phyloP scores from a whole-genome alignment of 805 yeast species.

The Ogataea parapolymorpha region DNA sequence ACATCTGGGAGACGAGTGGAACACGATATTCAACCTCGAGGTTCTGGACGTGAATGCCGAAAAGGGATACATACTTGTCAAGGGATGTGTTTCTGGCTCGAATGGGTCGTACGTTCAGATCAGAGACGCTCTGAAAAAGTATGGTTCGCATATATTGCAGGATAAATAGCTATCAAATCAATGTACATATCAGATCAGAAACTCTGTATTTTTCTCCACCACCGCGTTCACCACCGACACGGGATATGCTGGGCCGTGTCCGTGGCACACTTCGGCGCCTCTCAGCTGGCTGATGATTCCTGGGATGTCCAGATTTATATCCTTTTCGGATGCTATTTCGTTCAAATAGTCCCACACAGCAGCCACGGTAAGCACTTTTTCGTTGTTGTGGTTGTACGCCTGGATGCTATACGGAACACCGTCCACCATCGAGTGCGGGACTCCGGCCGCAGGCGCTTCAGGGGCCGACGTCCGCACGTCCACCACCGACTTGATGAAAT shows the following conservation, averaged over 20 bases:
- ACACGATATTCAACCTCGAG: constrained; percentile 72
- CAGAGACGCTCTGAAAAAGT: constrained; percentile 67
- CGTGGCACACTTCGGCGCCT: constrained; percentile 76
- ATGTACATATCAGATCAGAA: constrained; percentile 2
- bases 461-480: constrained; percentile 9
- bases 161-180: constrained; percentile 1
- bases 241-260: constrained; percentile 70
- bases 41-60: constrained; percentile 79
- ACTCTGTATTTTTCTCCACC: constrained; percentile 18
- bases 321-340: constrained; percentile 45
- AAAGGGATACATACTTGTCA: constrained; percentile 75
- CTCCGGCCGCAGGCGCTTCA: not conserved
- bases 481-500: constrained; percentile 23
- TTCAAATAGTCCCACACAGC: constrained; percentile 82
- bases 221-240: constrained; percentile 41
- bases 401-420: constrained; percentile 10
- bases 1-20: constrained; percentile 78
- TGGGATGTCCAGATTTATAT: constrained; percentile 51
- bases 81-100: constrained; percentile 92
- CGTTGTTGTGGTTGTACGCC: constrained; percentile 28
- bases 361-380: constrained; percentile 60
- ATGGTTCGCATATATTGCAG: constrained; percentile 28
- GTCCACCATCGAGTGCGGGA: constrained; percentile 2
- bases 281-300: constrained; percentile 54
- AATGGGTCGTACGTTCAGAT: constrained; percentile 70